Evolutionary conservation across 345 rosid species (phyloP), one percentile per base, ranked within the genome.

Genomic region (Linum lewisii): DNA sequence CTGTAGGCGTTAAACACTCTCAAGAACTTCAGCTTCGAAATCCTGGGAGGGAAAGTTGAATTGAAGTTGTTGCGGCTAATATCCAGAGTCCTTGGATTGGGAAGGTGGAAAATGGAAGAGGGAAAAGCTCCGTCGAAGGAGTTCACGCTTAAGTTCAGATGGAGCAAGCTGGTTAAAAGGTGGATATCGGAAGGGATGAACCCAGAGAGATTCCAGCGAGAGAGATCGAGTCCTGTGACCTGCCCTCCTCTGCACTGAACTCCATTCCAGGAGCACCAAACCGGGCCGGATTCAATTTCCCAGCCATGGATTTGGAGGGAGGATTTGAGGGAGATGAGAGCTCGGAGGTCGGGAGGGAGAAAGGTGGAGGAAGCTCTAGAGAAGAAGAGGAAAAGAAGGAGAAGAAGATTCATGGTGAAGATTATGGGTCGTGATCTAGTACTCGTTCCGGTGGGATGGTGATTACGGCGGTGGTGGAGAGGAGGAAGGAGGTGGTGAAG

Each of bases 241-340:
- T 69, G 87, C 70, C 80, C 24, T 2, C 90, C 77, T n/a, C 21
- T 34, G 54, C 99, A 94, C 32, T 76, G 62, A 45, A 94, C 57
- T 10, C 97, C 97, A 0, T 95, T 81, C 99, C 99, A 94, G 9
- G 90, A 75, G 62, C 99, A 90, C 96, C 96, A 85, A 65, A 72
- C 73, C 1, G 81, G 75, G 25, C 49, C 3, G 78, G 29, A 62
- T 14, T 0, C 72, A 70, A 0, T 61, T 37, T 81, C 77, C 99
- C 99, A 94, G 64, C 82, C 96, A 16, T 63, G 70, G 71, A 94
- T 83, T 23, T 63, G 65, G 59, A 90, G 80, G 49, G 95, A 84
- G 42, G 86, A 66, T 68, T 87, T 94, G 6, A 94, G 69, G 57
- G 90, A 78, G 44, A 85, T 80, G 60, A 90, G 95, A 53, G 97